phyloP scores from a whole-genome alignment of 2,329 filamentous ascomycete species.

The Chrysosphaeria jannelii region DNA sequence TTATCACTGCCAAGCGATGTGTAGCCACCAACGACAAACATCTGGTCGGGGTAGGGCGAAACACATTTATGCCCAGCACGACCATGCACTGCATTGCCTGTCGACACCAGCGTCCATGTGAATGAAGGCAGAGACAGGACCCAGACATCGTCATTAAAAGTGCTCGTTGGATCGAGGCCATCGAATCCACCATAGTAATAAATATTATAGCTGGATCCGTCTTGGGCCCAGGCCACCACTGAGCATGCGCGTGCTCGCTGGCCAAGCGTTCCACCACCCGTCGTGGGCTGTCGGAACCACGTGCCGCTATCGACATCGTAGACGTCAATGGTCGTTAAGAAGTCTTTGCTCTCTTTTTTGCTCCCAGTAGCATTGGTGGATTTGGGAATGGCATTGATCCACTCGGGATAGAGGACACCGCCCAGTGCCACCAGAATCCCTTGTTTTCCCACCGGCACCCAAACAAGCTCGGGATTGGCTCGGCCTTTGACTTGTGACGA shows the following conservation, averaged over 20 bases:
- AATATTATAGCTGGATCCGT: slow-evolving; percentile 48
- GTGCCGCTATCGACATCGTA: slow-evolving; percentile 40
- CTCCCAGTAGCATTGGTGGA: slow-evolving; percentile 11
- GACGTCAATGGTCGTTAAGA: slow-evolving; percentile 46
- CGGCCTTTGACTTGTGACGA: slow-evolving; percentile 16
- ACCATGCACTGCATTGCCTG: slow-evolving; percentile 18
- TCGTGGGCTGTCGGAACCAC: slow-evolving; percentile 48
- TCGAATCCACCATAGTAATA: slow-evolving; percentile 62
- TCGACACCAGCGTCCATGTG: slow-evolving; percentile 32
- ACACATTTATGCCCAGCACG: slow-evolving; percentile 51
- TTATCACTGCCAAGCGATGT: slow-evolving; percentile 8
- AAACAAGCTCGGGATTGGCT: slow-evolving; percentile 33
- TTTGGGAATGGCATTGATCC: slow-evolving; percentile 6
- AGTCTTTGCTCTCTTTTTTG: slow-evolving; percentile 32
- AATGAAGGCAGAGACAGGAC: slow-evolving; percentile 55
- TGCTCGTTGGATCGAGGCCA: slow-evolving; percentile 12
- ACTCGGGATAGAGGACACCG: slow-evolving; percentile 34
- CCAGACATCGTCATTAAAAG: slow-evolving; percentile 41
- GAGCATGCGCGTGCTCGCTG: slow-evolving; percentile 37
- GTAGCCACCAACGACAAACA: slow-evolving; percentile 49
- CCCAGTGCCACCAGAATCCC: slow-evolving; percentile 53
- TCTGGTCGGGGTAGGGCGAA: slow-evolving; percentile 46
- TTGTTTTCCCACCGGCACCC: slow-evolving; percentile 47
- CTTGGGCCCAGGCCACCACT: slow-evolving; percentile 38
- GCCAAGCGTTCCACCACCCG: slow-evolving; percentile 23